Base-by-base conservation (phyloP, 345 rosid genomes). In the Syzygium oleosum region DNA sequence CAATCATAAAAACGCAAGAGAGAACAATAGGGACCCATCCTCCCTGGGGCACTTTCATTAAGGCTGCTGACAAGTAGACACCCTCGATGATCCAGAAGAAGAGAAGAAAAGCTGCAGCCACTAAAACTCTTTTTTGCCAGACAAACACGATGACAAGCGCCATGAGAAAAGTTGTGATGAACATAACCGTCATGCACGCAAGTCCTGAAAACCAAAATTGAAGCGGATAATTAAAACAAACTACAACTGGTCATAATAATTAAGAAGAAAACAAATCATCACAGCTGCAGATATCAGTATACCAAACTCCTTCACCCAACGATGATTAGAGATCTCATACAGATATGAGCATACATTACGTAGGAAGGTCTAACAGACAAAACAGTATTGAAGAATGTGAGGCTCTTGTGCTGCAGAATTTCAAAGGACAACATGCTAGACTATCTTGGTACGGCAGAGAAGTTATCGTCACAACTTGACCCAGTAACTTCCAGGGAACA, bases 21-120 rank as follows among this genome's bases (percentile, higher is more conserved):
- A 97, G 95, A 86, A 92, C 99, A 86, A 96, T 92, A 68, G 99
- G 96, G 14, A 93, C 97, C 99, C 99, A 97, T 52, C 98, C 98
- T 83, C 99, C 99, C 89, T 95, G 94, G 55, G 97, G 93, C 87
- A 97, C 94, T 90, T 96, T 97, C 86, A 89, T 92, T 77, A 95
- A 88, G 41, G 99, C 96, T 31, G 99, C 96, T 87, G 98, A 97
- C 89, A 97, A 92, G 93, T 95, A 97, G 61, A 92, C 92, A 59
- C 98, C 96, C 92, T 97, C 99, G 16, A 93, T 84, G 87, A 86
- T 88, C 98, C 98, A 94, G 87, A 97, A 94, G 89, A 94, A 87
- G 85, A 94, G 85, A 61, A 97, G 95, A 89, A 97, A 96, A 59
- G 85, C 43, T 31, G 90, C 93, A 79, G 95, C 98, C 86, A 96